Evolutionary conservation across 768 basidiomycete genomes (phyloP).

Genomic region (Pulveroboletus frians): DNA sequence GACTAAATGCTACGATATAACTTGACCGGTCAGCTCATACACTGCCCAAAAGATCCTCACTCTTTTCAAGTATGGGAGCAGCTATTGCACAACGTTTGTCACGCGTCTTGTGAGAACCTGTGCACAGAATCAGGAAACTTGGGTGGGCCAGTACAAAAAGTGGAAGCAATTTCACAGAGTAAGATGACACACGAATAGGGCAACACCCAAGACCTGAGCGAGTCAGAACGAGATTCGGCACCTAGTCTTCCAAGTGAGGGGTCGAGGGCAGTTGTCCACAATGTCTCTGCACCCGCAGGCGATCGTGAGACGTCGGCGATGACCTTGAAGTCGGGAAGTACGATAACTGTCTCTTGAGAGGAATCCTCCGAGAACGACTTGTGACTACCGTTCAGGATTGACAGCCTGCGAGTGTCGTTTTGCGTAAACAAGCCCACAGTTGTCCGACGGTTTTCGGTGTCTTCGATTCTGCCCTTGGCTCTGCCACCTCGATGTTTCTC

Average conservation of each 20-base stretch:
- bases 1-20: constrained; percentile 48
- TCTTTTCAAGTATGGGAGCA: constrained; percentile 75
- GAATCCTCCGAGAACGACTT: constrained; percentile 56
- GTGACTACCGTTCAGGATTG: constrained; percentile 83
- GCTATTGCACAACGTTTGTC: constrained; percentile 90
- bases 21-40: constrained; percentile 3
- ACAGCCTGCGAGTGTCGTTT: constrained; percentile 49
- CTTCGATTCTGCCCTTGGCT: neutral
- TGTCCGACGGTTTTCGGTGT: constrained; percentile 4
- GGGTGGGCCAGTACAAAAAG: neutral
- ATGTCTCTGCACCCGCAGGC: constrained; percentile 55
- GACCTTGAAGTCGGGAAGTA: constrained; percentile 90
- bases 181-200: constrained; percentile 90
- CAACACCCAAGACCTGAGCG: constrained; percentile 67
- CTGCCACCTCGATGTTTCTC: constrained; percentile 9
- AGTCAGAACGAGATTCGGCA: constrained; percentile 37
- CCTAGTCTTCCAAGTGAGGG: constrained; percentile 51
- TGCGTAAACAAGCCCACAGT: constrained; percentile 54
- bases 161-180: constrained; percentile 56
- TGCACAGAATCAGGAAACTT: constrained; percentile 1
- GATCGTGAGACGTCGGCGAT: constrained; percentile 67
- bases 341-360: constrained; percentile 70
- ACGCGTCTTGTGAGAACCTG: constrained; percentile 89
- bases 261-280: constrained; percentile 63
- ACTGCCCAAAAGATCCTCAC: constrained; percentile 36